Base-by-base conservation (phyloP, 371 early-diverging fungal genomes). In the Rhizopus sp. region DNA sequence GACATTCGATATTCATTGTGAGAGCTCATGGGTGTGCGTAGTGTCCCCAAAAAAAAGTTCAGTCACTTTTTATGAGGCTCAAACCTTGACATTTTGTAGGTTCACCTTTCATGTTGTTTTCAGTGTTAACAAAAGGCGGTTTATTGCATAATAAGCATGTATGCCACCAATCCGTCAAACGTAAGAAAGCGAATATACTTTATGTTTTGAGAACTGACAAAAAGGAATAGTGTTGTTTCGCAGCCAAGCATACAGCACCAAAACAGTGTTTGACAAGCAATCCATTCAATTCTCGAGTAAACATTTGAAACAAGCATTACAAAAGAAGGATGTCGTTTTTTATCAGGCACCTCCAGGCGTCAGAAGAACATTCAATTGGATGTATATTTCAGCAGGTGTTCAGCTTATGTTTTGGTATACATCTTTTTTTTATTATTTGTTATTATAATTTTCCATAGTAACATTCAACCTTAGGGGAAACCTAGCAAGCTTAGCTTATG, bases 401-500 rank as follows among this genome's bases (percentile, higher is more conserved):
- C 80, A 80, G 39, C 66, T 80, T 13, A 62, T 80, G 53, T 80
- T 80, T 45, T 80, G 80, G 80, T 73, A 71, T 35, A 13, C n/a
- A 47, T 2, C 23, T 23, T 2, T 23, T 23, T 23, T 23, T 23
- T 39, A 7, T 9, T 23, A 3, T n/a, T 52, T 15, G 9, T 17
- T 16, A 34, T 55, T 15, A 38, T 4, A 23, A 23, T 23, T 23
- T 1, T 23, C 2, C 23, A 39, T 23, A 51, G 4, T 29, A 29
- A 52, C n/a, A 17, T 7, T 12, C 1, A 35, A 42, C 13, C 13
- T 16, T 57, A 78, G 78, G 79, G 80, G 80, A n/a, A 76, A 80
- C 59, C 33, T 80, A 47, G 80, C 75, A 6, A 74, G 72, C 58
- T 56, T 80, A 35, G 77, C 80, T 0, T 75, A 80, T 64, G 71